Evolutionary conservation across 768 basidiomycete species (phyloP), one percentile per base, ranked within the genome.

Genomic region (Gloeophyllum trabeum): DNA sequence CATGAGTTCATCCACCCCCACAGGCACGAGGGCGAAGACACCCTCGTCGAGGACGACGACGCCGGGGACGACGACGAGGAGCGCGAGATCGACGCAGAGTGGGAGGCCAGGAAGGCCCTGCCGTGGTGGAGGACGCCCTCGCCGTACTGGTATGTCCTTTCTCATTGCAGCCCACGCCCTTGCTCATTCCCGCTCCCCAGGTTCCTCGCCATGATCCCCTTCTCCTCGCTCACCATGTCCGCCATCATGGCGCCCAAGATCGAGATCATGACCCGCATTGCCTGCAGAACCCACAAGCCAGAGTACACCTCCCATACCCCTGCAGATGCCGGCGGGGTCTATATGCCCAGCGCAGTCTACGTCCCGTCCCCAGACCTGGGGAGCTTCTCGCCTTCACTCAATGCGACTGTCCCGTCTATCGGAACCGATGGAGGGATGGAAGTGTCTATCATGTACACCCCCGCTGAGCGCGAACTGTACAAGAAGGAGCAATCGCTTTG

Each of bases 101-200:
- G 42, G 32, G 42, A 54, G 13, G 41, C 51, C 48, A 46, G 59
- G 46, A 51, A 55, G 44, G 48, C 30, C 3, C 63, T 69, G 36
- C 79, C 83, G 3, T 88, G 85, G 84, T 87, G 80, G 73, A 84
- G 66, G 60, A 63, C 71, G 32, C 82, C 86, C 3, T 85, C 84
- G 0, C 69, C 82, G 0, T 70, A 66, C 62, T 88, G 85, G 87
- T 86, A 48, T 50, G 75, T 61, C 14, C 39, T 22, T 23, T 24
- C 18, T 21, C 26, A 24, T 26, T 22, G 36, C 24, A 32, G 23
- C 25, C n/a, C 34, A 22, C 16, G n/a, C 24, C 21, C 19, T 25
- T 34, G 25, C 23, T 37, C 18, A 24, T 41, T 10, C 25, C 32
- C 23, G 18, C 43, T 34, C 28, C 18, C 7, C 35, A 89, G 87